phyloP scores from a whole-genome alignment of 495 filamentous ascomycete species.

The Penicillium silybi region DNA sequence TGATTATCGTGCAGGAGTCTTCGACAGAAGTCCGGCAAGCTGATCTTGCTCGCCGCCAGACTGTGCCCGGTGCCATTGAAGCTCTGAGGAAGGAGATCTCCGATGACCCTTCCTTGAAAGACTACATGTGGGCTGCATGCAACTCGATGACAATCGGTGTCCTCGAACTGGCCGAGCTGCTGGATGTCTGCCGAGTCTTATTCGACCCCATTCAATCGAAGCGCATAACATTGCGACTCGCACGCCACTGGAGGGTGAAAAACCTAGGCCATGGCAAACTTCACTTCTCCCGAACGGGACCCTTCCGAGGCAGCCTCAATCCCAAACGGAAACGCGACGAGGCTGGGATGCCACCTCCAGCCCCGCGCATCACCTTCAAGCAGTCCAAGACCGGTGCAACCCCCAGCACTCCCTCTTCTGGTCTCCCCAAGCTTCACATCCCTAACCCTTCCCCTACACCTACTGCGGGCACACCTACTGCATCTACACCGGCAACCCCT shows the following conservation, averaged over 20 bases:
- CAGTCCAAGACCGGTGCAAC: constrained; percentile 29
- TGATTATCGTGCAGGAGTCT: constrained; percentile 78
- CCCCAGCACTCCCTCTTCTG: constrained; percentile 20
- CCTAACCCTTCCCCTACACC: constrained; percentile 29
- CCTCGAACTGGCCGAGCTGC: constrained; percentile 69
- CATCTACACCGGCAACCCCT: constrained; percentile 30
- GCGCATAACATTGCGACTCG: constrained; percentile 60
- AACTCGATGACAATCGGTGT: constrained; percentile 62
- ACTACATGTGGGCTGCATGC: constrained; percentile 74
- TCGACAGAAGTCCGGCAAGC: constrained; percentile 64
- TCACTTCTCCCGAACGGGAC: constrained; percentile 35
- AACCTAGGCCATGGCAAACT: constrained; percentile 53
- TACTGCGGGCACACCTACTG: constrained; percentile 15
- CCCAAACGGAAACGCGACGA: constrained; percentile 47
- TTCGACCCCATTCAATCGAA: constrained; percentile 63
- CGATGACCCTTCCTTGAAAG: constrained; percentile 56
- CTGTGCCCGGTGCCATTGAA: constrained; percentile 69
- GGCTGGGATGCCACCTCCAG: constrained; percentile 33
- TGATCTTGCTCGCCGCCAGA: constrained; percentile 65
- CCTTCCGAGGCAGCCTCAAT: constrained; percentile 27
- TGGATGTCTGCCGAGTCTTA: constrained; percentile 71
- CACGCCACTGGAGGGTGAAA: constrained; percentile 64
- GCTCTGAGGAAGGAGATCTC: constrained; percentile 71
- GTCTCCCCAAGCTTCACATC: constrained; percentile 36
- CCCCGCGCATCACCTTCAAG: constrained; percentile 45